Conservation (phyloP, 331 rosid genomes). For the Stylosanthes scabra region DNA sequence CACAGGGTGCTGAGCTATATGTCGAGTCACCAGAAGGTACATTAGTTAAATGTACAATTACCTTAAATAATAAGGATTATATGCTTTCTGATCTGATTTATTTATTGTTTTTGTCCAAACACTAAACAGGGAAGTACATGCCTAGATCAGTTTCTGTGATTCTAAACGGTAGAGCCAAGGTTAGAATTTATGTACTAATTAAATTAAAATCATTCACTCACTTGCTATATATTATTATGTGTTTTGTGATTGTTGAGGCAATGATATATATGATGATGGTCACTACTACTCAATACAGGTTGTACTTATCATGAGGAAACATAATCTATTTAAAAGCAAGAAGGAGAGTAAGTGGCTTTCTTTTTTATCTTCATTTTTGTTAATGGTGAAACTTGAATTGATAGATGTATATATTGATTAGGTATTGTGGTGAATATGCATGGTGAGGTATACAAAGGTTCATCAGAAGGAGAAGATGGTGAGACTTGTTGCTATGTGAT, state of each 20-base stretch:
- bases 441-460: constrained; percentile 76
- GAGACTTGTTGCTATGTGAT: constrained; percentile 79
- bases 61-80: too few relatives aligned
- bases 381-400: too few relatives aligned
- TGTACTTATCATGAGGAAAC: constrained; percentile 74
- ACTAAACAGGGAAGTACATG: constrained; percentile 62
- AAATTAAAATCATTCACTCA: too few relatives aligned
- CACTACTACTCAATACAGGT: too few relatives aligned
- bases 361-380: too few relatives aligned
- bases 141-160: constrained; percentile 66
- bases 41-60: too few relatives aligned
- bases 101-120: too few relatives aligned
- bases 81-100: too few relatives aligned
- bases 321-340: constrained; percentile 62
- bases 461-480: constrained; percentile 53
- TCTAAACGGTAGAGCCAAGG: constrained; percentile 75
- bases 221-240: too few relatives aligned
- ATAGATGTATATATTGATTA: neutral
- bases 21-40: constrained; percentile 92
- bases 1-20: constrained; percentile 65
- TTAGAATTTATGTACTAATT: too few relatives aligned
- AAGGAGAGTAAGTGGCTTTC: constrained; percentile 70
- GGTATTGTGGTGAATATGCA: constrained; percentile 78
- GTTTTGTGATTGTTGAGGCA: too few relatives aligned
- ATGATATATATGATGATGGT: too few relatives aligned